These are phyloP conservation scores for Colletotrichum costaricense DNA, from an alignment of 2,329 filamentous ascomycete genomes.

Conservation along the genomic window DNA sequence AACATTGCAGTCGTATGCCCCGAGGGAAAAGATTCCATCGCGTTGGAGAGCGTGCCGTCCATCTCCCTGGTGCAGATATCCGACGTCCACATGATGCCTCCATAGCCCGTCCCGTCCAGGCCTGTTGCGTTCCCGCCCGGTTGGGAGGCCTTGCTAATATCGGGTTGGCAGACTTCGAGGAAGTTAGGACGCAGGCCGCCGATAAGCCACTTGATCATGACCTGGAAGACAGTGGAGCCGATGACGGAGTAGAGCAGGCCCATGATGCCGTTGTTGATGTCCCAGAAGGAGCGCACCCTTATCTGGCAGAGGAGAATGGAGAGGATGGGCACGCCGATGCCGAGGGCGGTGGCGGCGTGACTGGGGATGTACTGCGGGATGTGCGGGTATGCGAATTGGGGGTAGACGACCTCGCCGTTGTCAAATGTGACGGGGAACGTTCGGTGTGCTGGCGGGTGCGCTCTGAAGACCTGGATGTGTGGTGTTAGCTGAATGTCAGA, in stretches of 20 bases:
- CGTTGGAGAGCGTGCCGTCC: conserved; percentile 72
- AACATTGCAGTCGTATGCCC: conserved; percentile 81
- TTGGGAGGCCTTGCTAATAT: conserved; percentile 55
- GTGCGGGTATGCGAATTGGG: conserved; percentile 77
- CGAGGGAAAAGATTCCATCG: conserved; percentile 77
- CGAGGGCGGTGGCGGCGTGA: conserved; percentile 76
- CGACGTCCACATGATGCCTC: conserved; percentile 74
- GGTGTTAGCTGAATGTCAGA: conserved; percentile 38
- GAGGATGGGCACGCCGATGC: conserved; percentile 71
- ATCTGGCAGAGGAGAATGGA: conserved; percentile 75
- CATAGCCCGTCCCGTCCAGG: conserved; percentile 64
- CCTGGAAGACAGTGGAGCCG: conserved; percentile 77
- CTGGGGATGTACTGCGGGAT: conserved; percentile 79
- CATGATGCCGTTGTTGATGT: conserved; percentile 76
- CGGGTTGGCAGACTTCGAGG: conserved; percentile 76
- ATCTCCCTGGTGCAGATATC: conserved; percentile 78
- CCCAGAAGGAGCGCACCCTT: conserved; percentile 75
- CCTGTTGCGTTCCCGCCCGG: conserved; percentile 51
- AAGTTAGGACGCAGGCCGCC: conserved; percentile 79
- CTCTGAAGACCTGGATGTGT: conserved; percentile 66
- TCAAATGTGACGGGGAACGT: conserved; percentile 76
- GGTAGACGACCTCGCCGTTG: conserved; percentile 76
- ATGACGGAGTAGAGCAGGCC: conserved; percentile 78
- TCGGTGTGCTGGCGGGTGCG: conserved; percentile 72
- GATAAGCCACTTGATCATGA: conserved; percentile 81